A percentile compares a stretch with the other conserved stretches of the same genome.
Conservation (phyloP, 208 protist genomes). For the Novymonas esmeraldas region DNA sequence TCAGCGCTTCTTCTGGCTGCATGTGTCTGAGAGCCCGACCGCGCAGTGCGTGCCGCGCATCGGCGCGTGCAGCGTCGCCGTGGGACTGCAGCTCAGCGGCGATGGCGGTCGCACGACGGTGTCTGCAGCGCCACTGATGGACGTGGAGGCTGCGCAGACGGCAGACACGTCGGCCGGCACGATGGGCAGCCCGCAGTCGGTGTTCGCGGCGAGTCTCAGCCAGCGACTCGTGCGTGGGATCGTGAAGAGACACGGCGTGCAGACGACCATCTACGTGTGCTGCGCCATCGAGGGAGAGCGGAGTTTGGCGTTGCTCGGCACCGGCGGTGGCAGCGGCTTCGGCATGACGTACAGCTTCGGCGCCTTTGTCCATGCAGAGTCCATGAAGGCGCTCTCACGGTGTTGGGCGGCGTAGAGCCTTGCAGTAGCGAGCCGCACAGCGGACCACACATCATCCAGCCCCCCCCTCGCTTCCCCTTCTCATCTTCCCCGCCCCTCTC, state of each 20-base stretch:
- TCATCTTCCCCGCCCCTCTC: not conserved
- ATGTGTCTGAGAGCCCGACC: constrained; percentile 50
- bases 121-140: constrained; percentile 36
- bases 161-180: constrained; percentile 13
- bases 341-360: constrained; percentile 59
- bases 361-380: constrained; percentile 40
- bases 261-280: constrained; percentile 49
- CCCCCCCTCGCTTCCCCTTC: not conserved
- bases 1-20: constrained; percentile 67
- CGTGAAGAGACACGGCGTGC: not conserved
- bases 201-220: constrained; percentile 48
- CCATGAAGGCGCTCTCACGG: constrained; percentile 15
- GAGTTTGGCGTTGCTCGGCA: constrained; percentile 47
- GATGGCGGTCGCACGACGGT: constrained; percentile 3
- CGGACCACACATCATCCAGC: not conserved
- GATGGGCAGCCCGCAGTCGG: constrained; percentile 32
- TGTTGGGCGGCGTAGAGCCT: not conserved
- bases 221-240: constrained; percentile 46
- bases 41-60: constrained; percentile 22
- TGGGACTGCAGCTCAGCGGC: constrained; percentile 8
- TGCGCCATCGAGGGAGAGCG: constrained; percentile 59
- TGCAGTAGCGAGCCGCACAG: not conserved
- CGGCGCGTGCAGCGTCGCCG: constrained; percentile 44
- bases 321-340: constrained; percentile 44
- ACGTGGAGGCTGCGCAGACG: constrained; percentile 17